Evolutionary conservation across 345 rosid genomes (phyloP).

Genomic region (Firmiana major): DNA sequence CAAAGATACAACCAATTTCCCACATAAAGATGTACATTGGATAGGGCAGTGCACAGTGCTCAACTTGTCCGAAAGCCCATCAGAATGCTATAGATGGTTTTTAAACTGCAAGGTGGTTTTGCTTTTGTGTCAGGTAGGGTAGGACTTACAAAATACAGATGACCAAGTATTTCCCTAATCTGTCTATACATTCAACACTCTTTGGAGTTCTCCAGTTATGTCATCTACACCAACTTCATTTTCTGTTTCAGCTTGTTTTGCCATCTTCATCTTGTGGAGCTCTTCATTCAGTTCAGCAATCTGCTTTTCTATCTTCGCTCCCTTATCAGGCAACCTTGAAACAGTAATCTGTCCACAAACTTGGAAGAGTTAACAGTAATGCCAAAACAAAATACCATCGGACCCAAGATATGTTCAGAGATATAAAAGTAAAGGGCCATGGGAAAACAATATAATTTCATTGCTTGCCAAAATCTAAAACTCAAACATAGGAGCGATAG

Average conservation of each 20-base stretch:
- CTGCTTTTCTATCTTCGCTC: constrained; percentile 66
- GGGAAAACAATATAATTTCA: not conserved
- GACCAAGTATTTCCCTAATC: constrained; percentile 5
- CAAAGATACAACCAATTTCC: not conserved
- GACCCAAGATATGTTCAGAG: not conserved
- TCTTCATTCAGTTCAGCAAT: constrained; percentile 55
- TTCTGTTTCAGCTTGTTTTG: constrained; percentile 24
- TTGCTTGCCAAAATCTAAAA: not conserved
- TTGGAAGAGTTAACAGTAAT: not conserved
- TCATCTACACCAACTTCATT: constrained; percentile 60
- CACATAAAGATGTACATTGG: not conserved
- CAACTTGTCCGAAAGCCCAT: not conserved
- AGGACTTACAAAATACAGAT: not conserved
- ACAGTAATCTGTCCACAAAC: constrained; percentile 44
- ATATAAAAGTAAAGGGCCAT: not conserved
- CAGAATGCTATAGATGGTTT: too few species aligned
- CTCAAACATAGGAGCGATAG: not conserved
- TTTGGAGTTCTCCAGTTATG: constrained; percentile 45
- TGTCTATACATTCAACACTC: constrained; percentile 56
- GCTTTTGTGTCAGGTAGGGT: not conserved
- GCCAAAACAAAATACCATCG: not conserved
- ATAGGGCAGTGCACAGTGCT: too few species aligned
- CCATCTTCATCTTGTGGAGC: constrained; percentile 46
- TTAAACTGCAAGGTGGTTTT: not conserved
- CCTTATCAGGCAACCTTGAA: constrained; percentile 75